Base-by-base conservation (phyloP, 169 alveolate species). In the Hammondia hammondi region DNA sequence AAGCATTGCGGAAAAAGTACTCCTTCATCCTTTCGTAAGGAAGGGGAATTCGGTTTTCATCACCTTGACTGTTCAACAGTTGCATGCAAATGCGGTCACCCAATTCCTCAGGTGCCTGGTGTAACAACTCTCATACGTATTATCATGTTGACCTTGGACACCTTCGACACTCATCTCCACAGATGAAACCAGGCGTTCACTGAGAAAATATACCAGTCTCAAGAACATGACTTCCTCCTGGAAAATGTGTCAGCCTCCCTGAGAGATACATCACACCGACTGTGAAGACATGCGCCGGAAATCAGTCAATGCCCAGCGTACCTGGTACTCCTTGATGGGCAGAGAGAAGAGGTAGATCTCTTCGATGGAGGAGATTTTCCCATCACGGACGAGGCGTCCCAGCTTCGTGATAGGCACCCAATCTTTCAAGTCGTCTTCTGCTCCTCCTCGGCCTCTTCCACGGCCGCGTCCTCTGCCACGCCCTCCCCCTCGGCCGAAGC, bases 351-450 rank as follows among this genome's bases (percentile, higher is more conserved):
- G 98, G 98, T 98, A 99, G 97, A 99, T 99, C 94, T 99, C 99
- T 97, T 99, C 99, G 95, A 99, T 98, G 73, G 99, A 97, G 93
- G 97, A 96, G 96, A 99, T 99, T 97, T 98, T 97, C 81, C 99
- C 99, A 92, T 98, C 99, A 94, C 99, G 98, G 57, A 99, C 99
- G 84, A 99, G 97, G 93, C 99, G 98, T 57, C 99, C 99, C 85
- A 99, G 98, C 97, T 99, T 99, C 81, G 99, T 99, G 92, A 98
- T 98, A 32, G 99, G 99, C 70, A 97, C 98, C 99, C 99, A 99
- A 94, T 98, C 99, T 97, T 99, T 98, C 96, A 98, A 98, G 96
- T 99, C 99, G 93, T 98, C 99, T 95, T 97, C 99, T 72, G 98
- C 97, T 57, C 98, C 97, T 39, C 99, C 98, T 77, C 99, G 96